Percentiles rank a stretch among this genome's conserved stretches.
Conservation (phyloP, 2,329 filamentous ascomycete genomes). For the Cercospora sp. region DNA sequence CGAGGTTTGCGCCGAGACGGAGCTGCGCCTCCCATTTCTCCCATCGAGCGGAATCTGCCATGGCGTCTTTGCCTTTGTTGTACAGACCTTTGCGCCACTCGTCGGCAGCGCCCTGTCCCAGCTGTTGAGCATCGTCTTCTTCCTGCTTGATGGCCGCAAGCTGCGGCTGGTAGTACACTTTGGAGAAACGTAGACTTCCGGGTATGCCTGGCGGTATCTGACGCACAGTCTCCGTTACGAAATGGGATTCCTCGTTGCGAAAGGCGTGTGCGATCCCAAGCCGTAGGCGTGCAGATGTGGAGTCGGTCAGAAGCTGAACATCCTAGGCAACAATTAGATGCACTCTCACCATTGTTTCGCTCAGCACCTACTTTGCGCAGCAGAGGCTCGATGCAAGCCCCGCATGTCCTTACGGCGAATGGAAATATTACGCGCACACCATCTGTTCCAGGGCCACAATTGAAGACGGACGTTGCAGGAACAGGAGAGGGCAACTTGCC, state of each 20-base stretch:
- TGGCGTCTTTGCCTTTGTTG: constrained; percentile 59
- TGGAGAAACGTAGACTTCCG: constrained; percentile 56
- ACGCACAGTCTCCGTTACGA: constrained; percentile 58
- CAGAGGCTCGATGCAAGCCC: constrained; percentile 60
- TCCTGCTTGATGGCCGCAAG: constrained; percentile 63
- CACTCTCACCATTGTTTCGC: background rate
- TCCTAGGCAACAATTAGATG: constrained; percentile 54
- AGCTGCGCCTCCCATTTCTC: constrained; percentile 65
- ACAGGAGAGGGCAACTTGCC: constrained; percentile 42
- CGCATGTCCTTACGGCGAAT: constrained; percentile 68
- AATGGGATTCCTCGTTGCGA: constrained; percentile 61
- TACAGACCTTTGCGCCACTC: constrained; percentile 79
- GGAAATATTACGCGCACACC: constrained; percentile 68
- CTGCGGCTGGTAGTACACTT: constrained; percentile 65
- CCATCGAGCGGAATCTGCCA: constrained; percentile 67
- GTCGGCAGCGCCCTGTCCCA: constrained; percentile 67
- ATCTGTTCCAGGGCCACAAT: constrained; percentile 61
- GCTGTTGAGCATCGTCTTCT: constrained; percentile 62
- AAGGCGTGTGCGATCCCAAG: constrained; percentile 70
- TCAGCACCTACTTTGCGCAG: constrained; percentile 64
- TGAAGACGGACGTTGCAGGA: constrained; percentile 49
- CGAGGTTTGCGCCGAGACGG: constrained; percentile 31
- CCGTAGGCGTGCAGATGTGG: constrained; percentile 61
- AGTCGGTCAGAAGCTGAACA: constrained; percentile 63
- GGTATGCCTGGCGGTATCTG: constrained; percentile 52